A percentile compares a stretch with the other conserved stretches of the same genome.
Evolutionary conservation across 169 alveolate species (phyloP).

Genomic region (Plasmodium knowlesi): DNA sequence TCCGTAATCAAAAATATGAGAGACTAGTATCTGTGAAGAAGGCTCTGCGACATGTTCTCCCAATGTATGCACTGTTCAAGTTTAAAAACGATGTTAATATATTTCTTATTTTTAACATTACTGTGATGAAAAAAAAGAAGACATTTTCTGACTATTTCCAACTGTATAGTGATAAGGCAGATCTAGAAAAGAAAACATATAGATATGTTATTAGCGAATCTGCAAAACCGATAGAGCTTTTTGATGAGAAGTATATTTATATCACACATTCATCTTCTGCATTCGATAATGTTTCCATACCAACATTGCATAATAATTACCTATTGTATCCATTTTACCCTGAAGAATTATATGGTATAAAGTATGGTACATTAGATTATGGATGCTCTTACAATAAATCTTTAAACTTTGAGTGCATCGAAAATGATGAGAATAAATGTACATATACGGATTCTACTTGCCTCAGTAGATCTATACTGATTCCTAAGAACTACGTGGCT

Average conservation of each 20-base stretch:
- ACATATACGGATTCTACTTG: conserved; percentile 43
- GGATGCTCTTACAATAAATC: conserved; percentile 51
- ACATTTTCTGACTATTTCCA: conserved; percentile 12
- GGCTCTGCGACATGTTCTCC: conserved; percentile 19
- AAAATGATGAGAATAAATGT: conserved; percentile 21
- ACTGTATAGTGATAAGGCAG: conserved; percentile 11
- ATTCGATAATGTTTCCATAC: conserved; percentile 39
- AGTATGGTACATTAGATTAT: conserved; percentile 64
- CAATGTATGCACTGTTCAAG: conserved; percentile 40
- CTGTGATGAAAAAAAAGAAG: conserved; percentile 32
- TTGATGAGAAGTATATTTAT: neutral
- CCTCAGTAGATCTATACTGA: conserved; percentile 9
- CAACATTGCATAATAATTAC: conserved; percentile 4
- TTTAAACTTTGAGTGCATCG: conserved; percentile 50
- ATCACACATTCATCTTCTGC: conserved; percentile 37
- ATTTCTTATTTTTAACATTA: conserved; percentile 11
- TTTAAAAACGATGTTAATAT: conserved; percentile 16
- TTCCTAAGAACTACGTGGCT: conserved; percentile 4
- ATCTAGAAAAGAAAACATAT: neutral
- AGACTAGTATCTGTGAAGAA: conserved; percentile 44
- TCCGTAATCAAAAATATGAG: neutral
- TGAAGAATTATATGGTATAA: conserved; percentile 33
- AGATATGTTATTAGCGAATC: conserved; percentile 39
- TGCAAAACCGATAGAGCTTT: neutral
- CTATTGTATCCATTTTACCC: conserved; percentile 68